Base-by-base conservation (phyloP, 495 filamentous ascomycete genomes). In the Penicillium ucsense region DNA sequence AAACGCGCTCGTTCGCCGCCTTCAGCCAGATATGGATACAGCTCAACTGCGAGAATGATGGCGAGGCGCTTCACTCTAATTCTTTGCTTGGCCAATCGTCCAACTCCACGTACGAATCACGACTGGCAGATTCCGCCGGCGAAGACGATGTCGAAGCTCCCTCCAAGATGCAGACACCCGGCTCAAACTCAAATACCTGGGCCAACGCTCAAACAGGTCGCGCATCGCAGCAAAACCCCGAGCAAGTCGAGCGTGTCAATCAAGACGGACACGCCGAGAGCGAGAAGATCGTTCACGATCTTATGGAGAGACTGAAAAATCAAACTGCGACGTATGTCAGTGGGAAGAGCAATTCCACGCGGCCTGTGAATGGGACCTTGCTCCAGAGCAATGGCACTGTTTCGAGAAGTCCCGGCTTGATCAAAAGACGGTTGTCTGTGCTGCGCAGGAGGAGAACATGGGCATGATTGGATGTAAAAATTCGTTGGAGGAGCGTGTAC, bases 11-110 rank as follows among this genome's bases (percentile, higher is more conserved):
- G 5, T 63, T 66, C 35, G 48, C 47, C 4, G 59, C 59, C 10
- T 68, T 55, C 36, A 60, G 43, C 40, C 43, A 65, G 41, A 59
- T 71, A 4, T 71, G 66, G 65, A 43, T 67, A 31, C 56, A 52
- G 34, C 50, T 71, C 38, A 52, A 59, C 12, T 71, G 68, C 50
- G 48, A 55, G 30, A 34, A 46, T 3, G 32, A 43, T 5, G 43
- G 20, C 20, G 20, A 20, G 20, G 20, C 20, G 20, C 20, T 20
- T 20, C 20, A 20, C 20, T 20, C 20, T 20, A 20, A 20, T 20
- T 20, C 20, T 20, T 20, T 2, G 20, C 20, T 20, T 20, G 20
- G 20, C 1, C 20, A 20, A 20, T 20, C 20, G 20, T 20, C 20
- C 20, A 20, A 20, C 20, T 20, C 20, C 20, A 20, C 20, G 2